Evolutionary conservation across 805 yeast species (phyloP), one percentile per base, ranked within the genome.

Genomic region (Spencermartinsiella europaea): DNA sequence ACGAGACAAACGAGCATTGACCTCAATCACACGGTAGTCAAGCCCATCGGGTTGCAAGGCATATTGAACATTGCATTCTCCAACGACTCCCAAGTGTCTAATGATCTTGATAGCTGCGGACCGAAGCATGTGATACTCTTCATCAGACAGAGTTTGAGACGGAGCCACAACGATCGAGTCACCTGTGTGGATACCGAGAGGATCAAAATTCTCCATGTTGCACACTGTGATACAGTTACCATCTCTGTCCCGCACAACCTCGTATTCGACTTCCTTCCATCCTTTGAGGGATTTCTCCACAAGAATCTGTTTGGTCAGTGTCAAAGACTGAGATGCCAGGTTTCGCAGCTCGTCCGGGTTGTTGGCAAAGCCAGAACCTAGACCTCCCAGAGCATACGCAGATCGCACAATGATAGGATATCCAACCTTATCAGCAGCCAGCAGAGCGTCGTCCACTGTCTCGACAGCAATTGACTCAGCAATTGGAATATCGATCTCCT

Each of bases 91-190:
- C 64, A 91, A 76, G 65, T 91, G 99, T 69, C 98, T 87, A 61
- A 91, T 91, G 62, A 91, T 88, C 71, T 93, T 93, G 68, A 93
- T 88, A 47, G 99, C 99, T 47, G 99, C 95, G 41, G 95, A 76
- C 74, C 99, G 83, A 61, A 91, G 80, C 99, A 91, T 93, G 72
- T 91, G 95, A 71, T 87, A 91, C 65, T 91, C 99, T 67, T 90
- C 95, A 69, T 91, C 99, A 34, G 96, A 85, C 60, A 91, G 73
- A 35, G 99, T 91, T 71, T 91, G 99, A 37, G 97, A 89, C 42
- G 99, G 99, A 46, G 99, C 99, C 63, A 93, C 96, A 42, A 91
- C 99, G 60, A 91, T 93, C 36, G 99, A 93, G 68, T 91, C 99
- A 73, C 99, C 99, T 47, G 99, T 91, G 72, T 91, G 99, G 61